Evolutionary conservation across 345 rosid species (phyloP), one percentile per base, ranked within the genome.

Genomic region (Lepidium didymum): DNA sequence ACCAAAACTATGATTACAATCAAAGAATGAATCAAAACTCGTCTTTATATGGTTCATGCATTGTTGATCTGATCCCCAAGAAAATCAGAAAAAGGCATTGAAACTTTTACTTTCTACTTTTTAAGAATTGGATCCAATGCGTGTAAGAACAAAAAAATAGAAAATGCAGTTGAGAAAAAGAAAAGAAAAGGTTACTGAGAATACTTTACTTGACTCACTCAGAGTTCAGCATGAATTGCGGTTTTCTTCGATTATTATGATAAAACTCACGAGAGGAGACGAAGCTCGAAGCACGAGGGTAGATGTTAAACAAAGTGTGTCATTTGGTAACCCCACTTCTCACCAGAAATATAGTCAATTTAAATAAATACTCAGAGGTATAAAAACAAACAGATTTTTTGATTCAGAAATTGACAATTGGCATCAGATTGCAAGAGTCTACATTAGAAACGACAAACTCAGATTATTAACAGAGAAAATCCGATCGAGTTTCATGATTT

Each of bases 261-360:
- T 42, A 54, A 60, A 34, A n/a, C 35, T 74, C 78, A 68, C 74
- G 64, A 74, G 73, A 60, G 56, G 42, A 21, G 23, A 66, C 9
- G 43, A 72, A 73, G 78, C 73, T 67, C 73, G 69, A 74, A 68
- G 64, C 78, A 74, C 78, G 78, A 74, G 74, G 23, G 73, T 74
- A 53, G 64, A 54, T 68, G 63, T 67, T 67, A 53, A 54, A 52
- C 34, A 61, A 67, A 61, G 3, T 55, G 78, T 68, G 78, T 61
- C 78, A 62, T 68, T 54, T 74, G 61, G 64, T 68, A 74, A 57
- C 38, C 68, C 78, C 74, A 60, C 55, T 47, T 73, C 77, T 31
- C 45, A 59, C 64, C 34, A 74, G 25, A 54, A 56, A 57, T 11
- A 27, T 44, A 47, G 13, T 65, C 2, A 0, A n/a, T 46, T 42